phyloP scores from a whole-genome alignment of 495 filamentous ascomycete genomes.

The Pseudevernia furfuracea region DNA sequence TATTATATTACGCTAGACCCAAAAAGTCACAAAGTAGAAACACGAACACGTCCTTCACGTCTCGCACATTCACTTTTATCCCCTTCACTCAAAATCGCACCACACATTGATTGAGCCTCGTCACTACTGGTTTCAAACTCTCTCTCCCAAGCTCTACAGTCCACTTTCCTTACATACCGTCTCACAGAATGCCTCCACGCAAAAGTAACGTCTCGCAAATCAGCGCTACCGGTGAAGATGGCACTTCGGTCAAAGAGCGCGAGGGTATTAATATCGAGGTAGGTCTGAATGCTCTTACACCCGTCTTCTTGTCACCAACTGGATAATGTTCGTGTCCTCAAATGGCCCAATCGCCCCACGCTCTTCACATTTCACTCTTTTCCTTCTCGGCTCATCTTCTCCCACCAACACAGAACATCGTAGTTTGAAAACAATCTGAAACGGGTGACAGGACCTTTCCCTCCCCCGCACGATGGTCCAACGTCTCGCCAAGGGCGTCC shows the following conservation, averaged over 20 bases:
- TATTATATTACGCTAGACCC: neutral
- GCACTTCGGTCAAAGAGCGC: conserved; percentile 27
- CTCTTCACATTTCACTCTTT: neutral
- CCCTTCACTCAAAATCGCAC: neutral
- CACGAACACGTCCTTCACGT: neutral
- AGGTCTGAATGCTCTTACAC: conserved; percentile 4
- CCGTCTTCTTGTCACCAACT: neutral
- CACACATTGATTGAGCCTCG: neutral
- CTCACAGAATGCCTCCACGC: conserved; percentile 25
- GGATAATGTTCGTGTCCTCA: neutral
- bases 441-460: conserved; percentile 63
- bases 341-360: neutral
- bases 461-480: conserved; percentile 92
- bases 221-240: conserved; percentile 20
- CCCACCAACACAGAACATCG: neutral
- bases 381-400: neutral
- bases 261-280: conserved; percentile 34
- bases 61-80: neutral
- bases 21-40: neutral
- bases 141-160: neutral
- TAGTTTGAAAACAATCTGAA: neutral
- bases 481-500: conserved; percentile 87
- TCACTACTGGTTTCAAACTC: neutral
- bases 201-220: conserved; percentile 30
- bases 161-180: neutral